Base-by-base conservation (phyloP, 306 rosid species). In the Castanea sativa region DNA sequence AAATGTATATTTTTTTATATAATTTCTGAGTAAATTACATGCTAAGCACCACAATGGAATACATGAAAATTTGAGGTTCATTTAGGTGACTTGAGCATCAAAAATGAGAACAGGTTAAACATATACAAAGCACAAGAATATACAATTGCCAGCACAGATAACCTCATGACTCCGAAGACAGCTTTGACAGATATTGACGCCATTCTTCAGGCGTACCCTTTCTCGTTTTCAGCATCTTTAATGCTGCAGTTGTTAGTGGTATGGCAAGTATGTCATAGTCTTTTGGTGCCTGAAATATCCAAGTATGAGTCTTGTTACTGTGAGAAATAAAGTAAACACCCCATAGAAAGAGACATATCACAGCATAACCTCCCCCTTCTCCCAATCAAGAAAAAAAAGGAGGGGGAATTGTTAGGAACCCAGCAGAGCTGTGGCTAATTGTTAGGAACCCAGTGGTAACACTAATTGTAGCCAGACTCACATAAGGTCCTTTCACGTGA, bases 191-290 rank as follows among this genome's bases (percentile, higher is more conserved):
- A 83, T 94, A 94, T 84, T 94, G 98, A 53, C 89, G 98, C 97
- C 98, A 94, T 86, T 94, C 97, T 59, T 91, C 94, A 12, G 97
- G 98, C 12, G 97, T 94, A 57, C 94, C 97, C 87, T 88, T 86
- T 86, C 93, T 89, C 74, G 73, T 45, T 74, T 81, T 78, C 80
- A 94, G 87, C 92, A 92, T 91, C 84, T 76, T 87, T 51, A 94
- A 78, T 20, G 98, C 97, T n/a, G 96, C 91, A 20, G 72, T 89
- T 20, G 98, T 92, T 73, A 94, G 88, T 25, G 98, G 98, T 76
- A 94, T 92, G 32, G 98, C 92, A 80, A 94, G 94, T 86, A 94
- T 86, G 82, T 94, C 97, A 64, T 85, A 94, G 78, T 94, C 99
- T 81, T 92, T 94, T 8, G 99, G 99, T 60, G 85, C 90, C 98